A percentile compares a stretch with the other conserved stretches of the same genome.
Evolutionary conservation across 148 eudicot genomes (phyloP).

Genomic region (Camellia sinensis): DNA sequence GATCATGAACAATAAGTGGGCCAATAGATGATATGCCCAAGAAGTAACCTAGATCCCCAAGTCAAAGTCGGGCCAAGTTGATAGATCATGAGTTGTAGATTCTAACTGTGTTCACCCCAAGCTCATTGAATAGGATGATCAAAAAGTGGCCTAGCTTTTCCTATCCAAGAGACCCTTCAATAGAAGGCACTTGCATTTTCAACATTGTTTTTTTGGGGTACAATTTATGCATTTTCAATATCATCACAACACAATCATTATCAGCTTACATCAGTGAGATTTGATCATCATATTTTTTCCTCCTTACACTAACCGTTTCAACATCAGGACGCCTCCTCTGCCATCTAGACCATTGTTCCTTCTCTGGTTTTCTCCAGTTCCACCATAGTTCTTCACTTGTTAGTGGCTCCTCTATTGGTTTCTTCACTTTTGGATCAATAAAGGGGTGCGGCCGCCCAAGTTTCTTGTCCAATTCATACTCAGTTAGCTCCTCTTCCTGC

Average conservation of each 20-base stretch:
- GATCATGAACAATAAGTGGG: neutral
- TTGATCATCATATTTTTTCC: conserved; percentile 5
- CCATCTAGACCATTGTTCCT: conserved; percentile 96
- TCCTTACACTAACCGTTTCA: conserved; percentile 80
- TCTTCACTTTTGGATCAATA: conserved; percentile 72
- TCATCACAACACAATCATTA: neutral
- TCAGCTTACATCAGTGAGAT: neutral
- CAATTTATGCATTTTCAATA: neutral
- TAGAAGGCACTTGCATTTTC: neutral
- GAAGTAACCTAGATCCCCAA: neutral
- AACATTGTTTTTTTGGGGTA: too few relatives aligned
- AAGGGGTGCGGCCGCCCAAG: conserved; percentile 87
- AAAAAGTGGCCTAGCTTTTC: neutral
- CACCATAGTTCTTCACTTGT: conserved; percentile 97
- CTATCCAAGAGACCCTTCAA: neutral
- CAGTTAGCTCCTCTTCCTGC: conserved; percentile 59
- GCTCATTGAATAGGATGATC: neutral
- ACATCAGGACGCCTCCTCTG: conserved; percentile 90
- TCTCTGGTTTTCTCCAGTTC: conserved; percentile 96
- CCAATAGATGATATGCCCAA: neutral
- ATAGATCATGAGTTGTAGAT: neutral
- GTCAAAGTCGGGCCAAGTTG: neutral
- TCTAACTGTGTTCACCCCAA: neutral
- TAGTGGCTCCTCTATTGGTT: conserved; percentile 62
- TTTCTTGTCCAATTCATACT: conserved; percentile 76